Percentiles rank a stretch among this genome's conserved stretches.
Evolutionary conservation across 495 filamentous ascomycete genomes (phyloP).

Genomic region (Aspergillus diversus): DNA sequence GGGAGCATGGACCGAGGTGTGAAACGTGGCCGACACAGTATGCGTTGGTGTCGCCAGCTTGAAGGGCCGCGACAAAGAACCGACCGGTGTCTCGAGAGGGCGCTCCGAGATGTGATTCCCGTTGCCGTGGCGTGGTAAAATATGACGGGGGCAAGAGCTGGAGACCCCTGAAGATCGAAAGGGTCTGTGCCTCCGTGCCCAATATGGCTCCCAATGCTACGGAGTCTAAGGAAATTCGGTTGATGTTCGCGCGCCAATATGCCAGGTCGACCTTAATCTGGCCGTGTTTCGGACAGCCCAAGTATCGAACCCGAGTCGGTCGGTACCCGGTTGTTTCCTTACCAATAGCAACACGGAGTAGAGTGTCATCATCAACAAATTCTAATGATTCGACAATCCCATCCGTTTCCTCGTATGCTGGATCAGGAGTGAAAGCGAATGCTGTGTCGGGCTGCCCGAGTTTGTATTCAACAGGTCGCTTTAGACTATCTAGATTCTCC

Average conservation of each 20-base stretch:
- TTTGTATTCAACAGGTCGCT: constrained; percentile 20
- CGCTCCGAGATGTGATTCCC: neutral
- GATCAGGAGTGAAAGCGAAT: constrained; percentile 5
- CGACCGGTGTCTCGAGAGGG: constrained; percentile 4
- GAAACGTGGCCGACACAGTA: constrained; percentile 25
- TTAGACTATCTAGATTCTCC: constrained; percentile 1
- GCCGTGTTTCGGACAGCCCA: constrained; percentile 20
- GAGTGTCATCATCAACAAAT: constrained; percentile 26
- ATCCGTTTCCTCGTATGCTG: constrained; percentile 25
- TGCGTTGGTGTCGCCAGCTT: constrained; percentile 9
- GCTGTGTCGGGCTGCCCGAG: constrained; percentile 11
- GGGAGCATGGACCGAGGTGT: neutral
- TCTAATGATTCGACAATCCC: constrained; percentile 27
- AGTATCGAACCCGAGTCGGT: constrained; percentile 25
- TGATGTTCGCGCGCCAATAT: constrained; percentile 27
- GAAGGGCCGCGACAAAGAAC: constrained; percentile 24
- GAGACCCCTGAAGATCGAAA: constrained; percentile 21
- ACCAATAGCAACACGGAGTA: constrained; percentile 27
- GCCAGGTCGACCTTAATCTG: neutral
- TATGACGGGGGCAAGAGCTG: constrained; percentile 23
- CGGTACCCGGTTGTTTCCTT: constrained; percentile 23
- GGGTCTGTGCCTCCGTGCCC: constrained; percentile 11
- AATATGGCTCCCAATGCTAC: constrained; percentile 20
- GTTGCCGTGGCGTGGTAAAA: constrained; percentile 1
- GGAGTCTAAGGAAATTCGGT: constrained; percentile 27